These are phyloP conservation scores for Aquilaria agallochum DNA, from an alignment of 441 rosid species.

Conservation along the genomic window DNA sequence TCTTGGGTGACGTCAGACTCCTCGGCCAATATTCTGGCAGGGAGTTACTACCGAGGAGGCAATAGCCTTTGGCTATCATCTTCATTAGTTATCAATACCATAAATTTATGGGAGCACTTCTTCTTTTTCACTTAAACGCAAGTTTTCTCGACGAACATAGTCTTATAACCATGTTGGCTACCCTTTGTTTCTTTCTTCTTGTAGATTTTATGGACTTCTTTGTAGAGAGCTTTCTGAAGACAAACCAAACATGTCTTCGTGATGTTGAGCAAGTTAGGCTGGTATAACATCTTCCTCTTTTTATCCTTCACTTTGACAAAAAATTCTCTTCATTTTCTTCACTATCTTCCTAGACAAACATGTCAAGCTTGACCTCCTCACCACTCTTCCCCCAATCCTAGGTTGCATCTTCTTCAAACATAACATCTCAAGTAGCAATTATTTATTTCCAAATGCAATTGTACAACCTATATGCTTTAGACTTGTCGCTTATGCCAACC, in stretches of 20 bases:
- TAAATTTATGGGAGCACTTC: too few relatives aligned
- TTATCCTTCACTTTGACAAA: background rate
- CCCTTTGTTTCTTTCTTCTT: background rate
- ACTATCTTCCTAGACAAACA: background rate
- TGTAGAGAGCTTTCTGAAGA: background rate
- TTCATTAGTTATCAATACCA: background rate
- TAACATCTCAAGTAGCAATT: background rate
- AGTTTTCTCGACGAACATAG: background rate
- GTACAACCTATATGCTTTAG: background rate
- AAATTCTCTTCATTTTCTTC: too few relatives aligned
- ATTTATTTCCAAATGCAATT: background rate
- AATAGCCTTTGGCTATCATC: background rate
- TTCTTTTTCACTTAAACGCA: background rate
- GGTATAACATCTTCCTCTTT: background rate
- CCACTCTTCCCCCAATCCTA: background rate
- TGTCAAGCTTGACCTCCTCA: background rate
- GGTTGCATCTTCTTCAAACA: background rate
- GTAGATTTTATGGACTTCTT: background rate
- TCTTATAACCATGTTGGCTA: background rate
- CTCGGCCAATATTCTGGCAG: too few relatives aligned
- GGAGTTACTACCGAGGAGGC: too few relatives aligned
- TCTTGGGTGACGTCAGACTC: too few relatives aligned
- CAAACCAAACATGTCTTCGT: background rate
- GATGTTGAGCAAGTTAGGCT: background rate
- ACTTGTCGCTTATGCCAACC: background rate